phyloP scores from a whole-genome alignment of 1,139 yeast genomes.

The Yamadazyma kanchanaburiensis region DNA sequence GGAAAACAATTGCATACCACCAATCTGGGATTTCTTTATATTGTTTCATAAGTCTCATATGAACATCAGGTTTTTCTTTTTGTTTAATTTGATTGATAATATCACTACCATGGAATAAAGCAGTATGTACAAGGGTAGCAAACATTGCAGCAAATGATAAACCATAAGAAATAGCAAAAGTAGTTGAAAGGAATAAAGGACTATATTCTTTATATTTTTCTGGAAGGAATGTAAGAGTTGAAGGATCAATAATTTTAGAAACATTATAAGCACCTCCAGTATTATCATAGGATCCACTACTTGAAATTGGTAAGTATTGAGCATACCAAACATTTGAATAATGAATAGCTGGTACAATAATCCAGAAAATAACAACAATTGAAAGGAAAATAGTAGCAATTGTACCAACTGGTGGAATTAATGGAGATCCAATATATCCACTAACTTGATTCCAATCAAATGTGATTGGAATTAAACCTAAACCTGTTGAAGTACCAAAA shows the following conservation, averaged over 20 bases:
- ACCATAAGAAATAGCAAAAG: slow-evolving; percentile 61
- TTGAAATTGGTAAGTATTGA: slow-evolving; percentile 41
- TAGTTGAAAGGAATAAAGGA: slow-evolving; percentile 56
- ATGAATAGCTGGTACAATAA: slow-evolving; percentile 39
- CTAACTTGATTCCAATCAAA: slow-evolving; percentile 46
- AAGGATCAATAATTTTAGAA: slow-evolving; percentile 37
- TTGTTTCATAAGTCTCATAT: slow-evolving; percentile 55
- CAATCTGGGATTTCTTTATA: slow-evolving; percentile 65
- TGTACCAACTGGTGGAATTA: slow-evolving; percentile 64
- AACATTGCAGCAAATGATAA: slow-evolving; percentile 58
- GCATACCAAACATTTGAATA: slow-evolving; percentile 43
- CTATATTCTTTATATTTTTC: slow-evolving; percentile 48
- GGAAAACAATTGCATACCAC: slow-evolving; percentile 55
- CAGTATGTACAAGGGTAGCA: slow-evolving; percentile 36
- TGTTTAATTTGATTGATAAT: slow-evolving; percentile 41
- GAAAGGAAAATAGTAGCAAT: slow-evolving; percentile 48
- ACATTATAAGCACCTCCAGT: slow-evolving; percentile 33
- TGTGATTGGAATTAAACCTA: slow-evolving; percentile 59
- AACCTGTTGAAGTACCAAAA: slow-evolving; percentile 57
- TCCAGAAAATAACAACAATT: slow-evolving; percentile 42
- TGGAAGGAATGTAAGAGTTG: slow-evolving; percentile 37
- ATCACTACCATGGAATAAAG: slow-evolving; percentile 54
- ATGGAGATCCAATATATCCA: slow-evolving; percentile 61
- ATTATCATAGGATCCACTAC: slow-evolving; percentile 38
- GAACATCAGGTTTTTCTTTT: slow-evolving; percentile 43